A percentile compares a stretch with the other conserved stretches of the same genome.
Evolutionary conservation across 2,329 filamentous ascomycete genomes (phyloP).

Genomic region (Apiospora marii): DNA sequence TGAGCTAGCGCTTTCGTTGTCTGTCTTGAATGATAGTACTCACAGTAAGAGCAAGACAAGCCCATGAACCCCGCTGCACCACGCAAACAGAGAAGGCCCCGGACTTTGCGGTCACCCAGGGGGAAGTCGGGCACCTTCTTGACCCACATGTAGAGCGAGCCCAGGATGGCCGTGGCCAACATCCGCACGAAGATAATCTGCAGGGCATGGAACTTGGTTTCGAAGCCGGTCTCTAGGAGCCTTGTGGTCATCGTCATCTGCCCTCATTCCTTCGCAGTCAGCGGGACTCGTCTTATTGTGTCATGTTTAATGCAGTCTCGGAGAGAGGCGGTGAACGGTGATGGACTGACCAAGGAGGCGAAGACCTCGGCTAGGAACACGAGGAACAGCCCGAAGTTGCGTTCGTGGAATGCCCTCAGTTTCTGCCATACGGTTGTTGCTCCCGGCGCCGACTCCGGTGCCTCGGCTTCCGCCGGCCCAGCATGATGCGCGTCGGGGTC

Average conservation of each 20-base stretch:
- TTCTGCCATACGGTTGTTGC: slow-evolving; percentile 27
- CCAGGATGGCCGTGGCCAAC: slow-evolving; percentile 46
- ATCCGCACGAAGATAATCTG: slow-evolving; percentile 54
- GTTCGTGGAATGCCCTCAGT: slow-evolving; percentile 54
- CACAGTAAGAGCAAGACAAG: slow-evolving; percentile 65
- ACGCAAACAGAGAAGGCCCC: slow-evolving; percentile 68
- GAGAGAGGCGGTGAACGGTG: neutral
- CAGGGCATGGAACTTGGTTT: slow-evolving; percentile 49
- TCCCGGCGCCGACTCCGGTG: neutral
- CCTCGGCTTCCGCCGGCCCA: slow-evolving; percentile 12
- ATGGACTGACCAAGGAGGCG: slow-evolving; percentile 46
- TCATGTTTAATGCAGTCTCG: neutral
- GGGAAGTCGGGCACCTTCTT: slow-evolving; percentile 66
- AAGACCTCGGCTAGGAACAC: slow-evolving; percentile 52
- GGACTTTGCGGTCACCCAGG: slow-evolving; percentile 65
- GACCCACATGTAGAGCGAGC: slow-evolving; percentile 50
- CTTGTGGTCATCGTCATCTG: slow-evolving; percentile 52
- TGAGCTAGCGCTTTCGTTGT: neutral
- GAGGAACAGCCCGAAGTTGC: slow-evolving; percentile 49
- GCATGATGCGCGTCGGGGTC: neutral
- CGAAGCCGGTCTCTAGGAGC: slow-evolving; percentile 44
- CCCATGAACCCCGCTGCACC: slow-evolving; percentile 71
- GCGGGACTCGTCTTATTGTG: neutral
- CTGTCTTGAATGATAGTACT: slow-evolving; percentile 17
- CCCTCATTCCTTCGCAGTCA: slow-evolving; percentile 1